Percentiles rank a stretch among this genome's conserved stretches.
Conservation (phyloP, 805 yeast genomes). For the Candida sithepensis region DNA sequence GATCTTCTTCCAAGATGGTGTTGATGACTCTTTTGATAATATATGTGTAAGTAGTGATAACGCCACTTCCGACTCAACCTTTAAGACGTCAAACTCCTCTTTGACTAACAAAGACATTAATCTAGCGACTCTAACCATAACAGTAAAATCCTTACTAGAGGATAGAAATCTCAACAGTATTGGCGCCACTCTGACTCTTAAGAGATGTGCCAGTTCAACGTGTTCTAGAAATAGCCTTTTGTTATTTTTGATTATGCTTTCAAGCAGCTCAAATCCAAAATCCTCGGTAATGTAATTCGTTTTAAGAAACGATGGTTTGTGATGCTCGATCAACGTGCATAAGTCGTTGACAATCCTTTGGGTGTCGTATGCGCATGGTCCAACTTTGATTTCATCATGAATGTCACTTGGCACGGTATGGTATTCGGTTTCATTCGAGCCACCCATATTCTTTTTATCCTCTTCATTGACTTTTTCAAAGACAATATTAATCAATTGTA, state of each 20-base stretch:
- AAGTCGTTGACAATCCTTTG: slow-evolving; percentile 68
- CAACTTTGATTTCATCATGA: slow-evolving; percentile 38
- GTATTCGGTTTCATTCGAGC: slow-evolving; percentile 15
- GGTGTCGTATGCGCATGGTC: slow-evolving; percentile 63
- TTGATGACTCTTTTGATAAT: slow-evolving; percentile 51
- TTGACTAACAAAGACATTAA: slow-evolving; percentile 59
- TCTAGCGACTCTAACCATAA: slow-evolving; percentile 72
- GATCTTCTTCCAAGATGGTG: slow-evolving; percentile 69
- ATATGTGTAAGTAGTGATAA: slow-evolving; percentile 70
- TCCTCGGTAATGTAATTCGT: slow-evolving; percentile 52
- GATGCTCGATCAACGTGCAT: slow-evolving; percentile 61
- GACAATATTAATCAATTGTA: slow-evolving; percentile 73
- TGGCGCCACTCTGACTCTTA: slow-evolving; percentile 72
- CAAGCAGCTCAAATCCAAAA: slow-evolving; percentile 79
- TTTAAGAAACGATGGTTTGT: slow-evolving; percentile 51
- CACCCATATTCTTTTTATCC: slow-evolving; percentile 27
- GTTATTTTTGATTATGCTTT: slow-evolving; percentile 70
- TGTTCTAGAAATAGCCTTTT: slow-evolving; percentile 50
- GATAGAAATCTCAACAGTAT: slow-evolving; percentile 65
- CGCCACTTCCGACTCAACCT: slow-evolving; percentile 78
- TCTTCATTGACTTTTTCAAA: slow-evolving; percentile 62
- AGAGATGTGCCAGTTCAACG: slow-evolving; percentile 59
- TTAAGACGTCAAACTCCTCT: slow-evolving; percentile 58
- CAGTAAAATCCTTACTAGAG: slow-evolving; percentile 55
- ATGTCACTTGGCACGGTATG: slow-evolving; percentile 42